Evolutionary conservation across 768 basidiomycete genomes (phyloP).

Genomic region (Lactarius psammicola): DNA sequence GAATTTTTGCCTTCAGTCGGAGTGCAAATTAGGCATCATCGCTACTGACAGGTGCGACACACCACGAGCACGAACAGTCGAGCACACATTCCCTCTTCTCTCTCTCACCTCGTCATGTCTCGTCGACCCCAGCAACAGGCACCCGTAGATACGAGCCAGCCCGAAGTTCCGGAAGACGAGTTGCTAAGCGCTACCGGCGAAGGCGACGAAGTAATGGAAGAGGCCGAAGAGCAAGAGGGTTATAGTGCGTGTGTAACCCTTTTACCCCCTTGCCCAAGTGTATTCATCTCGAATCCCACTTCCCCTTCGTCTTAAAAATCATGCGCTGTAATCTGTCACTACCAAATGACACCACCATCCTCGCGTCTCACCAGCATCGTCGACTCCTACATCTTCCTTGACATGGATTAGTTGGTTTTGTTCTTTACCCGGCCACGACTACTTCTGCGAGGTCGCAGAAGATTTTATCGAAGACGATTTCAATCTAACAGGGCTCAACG

Average conservation of each 20-base stretch:
- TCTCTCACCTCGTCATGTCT: slow-evolving; percentile 35
- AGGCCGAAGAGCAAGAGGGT: slow-evolving; percentile 61
- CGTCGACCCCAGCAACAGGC: slow-evolving; percentile 36
- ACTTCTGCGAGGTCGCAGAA: slow-evolving; percentile 96
- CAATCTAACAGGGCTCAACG: slow-evolving; percentile 94
- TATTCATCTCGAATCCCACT: slow-evolving; percentile 15
- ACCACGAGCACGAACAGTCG: slow-evolving; percentile 3
- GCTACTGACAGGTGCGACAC: not conserved
- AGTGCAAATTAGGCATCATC: slow-evolving; percentile 21
- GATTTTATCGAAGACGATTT: slow-evolving; percentile 99
- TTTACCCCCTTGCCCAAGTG: slow-evolving; percentile 17
- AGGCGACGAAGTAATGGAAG: slow-evolving; percentile 80
- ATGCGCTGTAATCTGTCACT: not conserved
- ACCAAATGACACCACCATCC: slow-evolving; percentile 5
- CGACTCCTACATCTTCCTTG: slow-evolving; percentile 85
- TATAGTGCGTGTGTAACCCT: slow-evolving; percentile 61
- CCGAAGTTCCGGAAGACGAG: slow-evolving; percentile 62
- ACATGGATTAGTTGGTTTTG: slow-evolving; percentile 99
- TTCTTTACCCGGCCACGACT: slow-evolving; percentile 92
- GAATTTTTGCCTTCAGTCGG: slow-evolving; percentile 15
- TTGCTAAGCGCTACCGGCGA: slow-evolving; percentile 54
- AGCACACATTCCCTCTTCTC: not conserved
- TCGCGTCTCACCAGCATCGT: slow-evolving; percentile 57
- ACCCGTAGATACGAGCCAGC: slow-evolving; percentile 46
- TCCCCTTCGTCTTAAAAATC: slow-evolving; percentile 8